A percentile compares a stretch with the other conserved stretches of the same genome.
These are phyloP conservation scores for Furcasterigmium sp. DNA, from an alignment of 2,329 filamentous ascomycete species.

Conservation along the genomic window DNA sequence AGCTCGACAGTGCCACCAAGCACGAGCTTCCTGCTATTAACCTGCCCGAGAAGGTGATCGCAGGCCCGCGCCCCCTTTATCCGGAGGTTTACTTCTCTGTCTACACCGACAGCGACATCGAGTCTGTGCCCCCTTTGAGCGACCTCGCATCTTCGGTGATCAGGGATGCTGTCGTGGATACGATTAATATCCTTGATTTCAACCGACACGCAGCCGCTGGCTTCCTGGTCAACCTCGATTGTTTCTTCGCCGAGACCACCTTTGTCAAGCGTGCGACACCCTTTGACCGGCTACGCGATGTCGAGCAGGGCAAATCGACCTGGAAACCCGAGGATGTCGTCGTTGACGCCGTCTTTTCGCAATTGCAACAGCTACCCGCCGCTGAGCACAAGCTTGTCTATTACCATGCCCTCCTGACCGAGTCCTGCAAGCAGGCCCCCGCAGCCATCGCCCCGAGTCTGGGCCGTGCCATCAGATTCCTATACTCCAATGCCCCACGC, in stretches of 20 bases:
- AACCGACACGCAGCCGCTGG: conserved; percentile 85
- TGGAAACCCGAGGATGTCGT: conserved; percentile 98
- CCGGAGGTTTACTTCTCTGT: conserved; percentile 94
- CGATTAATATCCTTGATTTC: conserved; percentile 89
- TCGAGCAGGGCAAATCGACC: conserved; percentile 60
- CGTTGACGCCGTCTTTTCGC: conserved; percentile 96
- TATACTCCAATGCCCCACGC: conserved; percentile 76
- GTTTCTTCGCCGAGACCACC: conserved; percentile 83
- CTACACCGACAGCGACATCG: conserved; percentile 78
- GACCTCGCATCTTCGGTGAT: conserved; percentile 78
- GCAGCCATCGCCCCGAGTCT: conserved; percentile 94
- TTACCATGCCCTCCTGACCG: conserved; percentile 91
- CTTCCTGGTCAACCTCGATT: conserved; percentile 89
- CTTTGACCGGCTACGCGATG: conserved; percentile 79
- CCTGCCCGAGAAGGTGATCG: conserved; percentile 69
- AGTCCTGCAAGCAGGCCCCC: conserved; percentile 92
- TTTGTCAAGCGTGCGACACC: conserved; percentile 92
- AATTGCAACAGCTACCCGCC: conserved; percentile 80
- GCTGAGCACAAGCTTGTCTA: conserved; percentile 94
- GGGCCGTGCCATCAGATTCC: conserved; percentile 84
- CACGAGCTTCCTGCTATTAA: conserved; percentile 72
- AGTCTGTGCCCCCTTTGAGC: conserved; percentile 76
- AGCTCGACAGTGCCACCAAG: conserved; percentile 57
- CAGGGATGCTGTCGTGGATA: conserved; percentile 82
- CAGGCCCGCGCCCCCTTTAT: conserved; percentile 73